Evolutionary conservation across 108 stramenopile genomes (phyloP).

Genomic region (Asterionellopsis glacialis): DNA sequence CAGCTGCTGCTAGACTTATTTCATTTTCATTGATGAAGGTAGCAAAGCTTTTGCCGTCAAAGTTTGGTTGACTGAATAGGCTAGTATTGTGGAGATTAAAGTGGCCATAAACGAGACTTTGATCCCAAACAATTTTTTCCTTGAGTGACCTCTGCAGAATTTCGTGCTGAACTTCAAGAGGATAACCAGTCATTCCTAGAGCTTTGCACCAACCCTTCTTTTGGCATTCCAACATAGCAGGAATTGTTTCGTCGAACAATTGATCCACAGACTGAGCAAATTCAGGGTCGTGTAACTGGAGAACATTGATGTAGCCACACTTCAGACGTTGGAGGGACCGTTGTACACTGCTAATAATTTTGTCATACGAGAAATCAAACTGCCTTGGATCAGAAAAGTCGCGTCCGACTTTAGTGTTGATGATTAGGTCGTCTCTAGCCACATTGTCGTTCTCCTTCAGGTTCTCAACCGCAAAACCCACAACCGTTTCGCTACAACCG

Average conservation of each 20-base stretch:
- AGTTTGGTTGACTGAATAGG: slow-evolving; percentile 27
- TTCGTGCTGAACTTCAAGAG: slow-evolving; percentile 76
- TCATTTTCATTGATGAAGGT: slow-evolving; percentile 32
- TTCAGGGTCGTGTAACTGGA: slow-evolving; percentile 92
- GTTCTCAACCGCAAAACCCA: slow-evolving; percentile 72
- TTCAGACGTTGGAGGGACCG: slow-evolving; percentile 65
- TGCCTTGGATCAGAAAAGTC: slow-evolving; percentile 74
- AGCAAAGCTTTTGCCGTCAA: slow-evolving; percentile 33
- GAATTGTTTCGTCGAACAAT: slow-evolving; percentile 75
- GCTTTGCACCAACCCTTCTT: slow-evolving; percentile 60
- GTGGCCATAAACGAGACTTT: slow-evolving; percentile 82
- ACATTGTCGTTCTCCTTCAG: slow-evolving; percentile 12
- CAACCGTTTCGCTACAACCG: slow-evolving; percentile 69
- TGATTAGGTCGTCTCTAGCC: slow-evolving; percentile 29
- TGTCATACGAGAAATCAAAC: slow-evolving; percentile 82
- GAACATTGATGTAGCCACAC: slow-evolving; percentile 76
- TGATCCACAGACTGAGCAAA: slow-evolving; percentile 66
- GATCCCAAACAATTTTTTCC: slow-evolving; percentile 61
- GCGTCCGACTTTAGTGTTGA: slow-evolving; percentile 85
- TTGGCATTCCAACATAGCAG: slow-evolving; percentile 60
- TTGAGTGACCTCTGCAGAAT: slow-evolving; percentile 54
- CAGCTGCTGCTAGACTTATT: slow-evolving; percentile 68
- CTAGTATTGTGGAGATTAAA: slow-evolving; percentile 76
- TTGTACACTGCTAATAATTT: slow-evolving; percentile 64
- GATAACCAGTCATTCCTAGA: slow-evolving; percentile 89